Evolutionary conservation across 352 stramenopile species (phyloP).

Genomic region (Phytophthora fragariaefolia): DNA sequence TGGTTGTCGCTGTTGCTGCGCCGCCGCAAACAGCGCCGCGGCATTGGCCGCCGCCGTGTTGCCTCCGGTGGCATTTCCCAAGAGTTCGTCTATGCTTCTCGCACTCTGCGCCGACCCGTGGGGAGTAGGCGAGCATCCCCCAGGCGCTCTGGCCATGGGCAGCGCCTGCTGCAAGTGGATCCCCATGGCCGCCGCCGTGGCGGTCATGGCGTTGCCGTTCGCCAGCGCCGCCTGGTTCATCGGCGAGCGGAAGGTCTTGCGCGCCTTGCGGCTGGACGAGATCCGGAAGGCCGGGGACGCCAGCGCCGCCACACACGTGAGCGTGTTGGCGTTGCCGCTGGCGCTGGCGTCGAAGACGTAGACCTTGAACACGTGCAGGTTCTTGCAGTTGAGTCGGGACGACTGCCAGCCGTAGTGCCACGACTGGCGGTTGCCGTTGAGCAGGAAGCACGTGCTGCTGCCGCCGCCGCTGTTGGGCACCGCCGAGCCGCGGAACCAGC

Average conservation of each 20-base stretch:
- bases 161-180: slow-evolving; percentile 24
- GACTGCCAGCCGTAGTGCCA: slow-evolving; percentile 90
- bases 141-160: slow-evolving; percentile 3
- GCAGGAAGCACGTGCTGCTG: slow-evolving; percentile 58
- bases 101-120: slow-evolving; percentile 27
- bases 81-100: slow-evolving; percentile 56
- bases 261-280: slow-evolving; percentile 82
- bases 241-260: slow-evolving; percentile 78
- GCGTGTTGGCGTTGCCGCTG: slow-evolving; percentile 28
- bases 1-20: slow-evolving; percentile 26
- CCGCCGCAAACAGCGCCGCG: slow-evolving; percentile 29
- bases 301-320: slow-evolving; percentile 64
- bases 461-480: slow-evolving; percentile 34
- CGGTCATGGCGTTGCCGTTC: slow-evolving; percentile 16
- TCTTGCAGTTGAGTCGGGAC: slow-evolving; percentile 86
- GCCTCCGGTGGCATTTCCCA: slow-evolving; percentile 28
- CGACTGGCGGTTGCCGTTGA: slow-evolving; percentile 87
- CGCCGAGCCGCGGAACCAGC: slow-evolving; percentile 68
- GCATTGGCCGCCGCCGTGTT: slow-evolving; percentile 23
- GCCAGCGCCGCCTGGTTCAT: slow-evolving; percentile 34
- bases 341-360: slow-evolving; percentile 62
- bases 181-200: slow-evolving; percentile 17
- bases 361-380: slow-evolving; percentile 83
- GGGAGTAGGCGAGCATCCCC: not conserved
- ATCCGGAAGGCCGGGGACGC: slow-evolving; percentile 77